phyloP scores from a whole-genome alignment of 192 early-diverging fungal genomes.

The Gonapodya prolifera region DNA sequence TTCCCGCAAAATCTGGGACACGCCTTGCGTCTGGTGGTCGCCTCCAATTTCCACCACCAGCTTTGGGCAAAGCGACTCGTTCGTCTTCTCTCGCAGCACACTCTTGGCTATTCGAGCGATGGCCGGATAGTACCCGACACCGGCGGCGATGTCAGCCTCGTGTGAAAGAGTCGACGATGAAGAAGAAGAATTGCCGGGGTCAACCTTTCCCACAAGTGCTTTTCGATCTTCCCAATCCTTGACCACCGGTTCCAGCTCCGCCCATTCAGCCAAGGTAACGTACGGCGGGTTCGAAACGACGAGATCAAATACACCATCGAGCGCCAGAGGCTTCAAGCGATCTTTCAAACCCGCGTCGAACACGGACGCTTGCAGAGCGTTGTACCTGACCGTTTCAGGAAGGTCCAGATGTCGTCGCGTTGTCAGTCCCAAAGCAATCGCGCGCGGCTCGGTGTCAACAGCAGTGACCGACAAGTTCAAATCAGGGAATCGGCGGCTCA shows the following conservation, averaged over 20 bases:
- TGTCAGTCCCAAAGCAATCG: slow-evolving; percentile 41
- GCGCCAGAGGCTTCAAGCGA: slow-evolving; percentile 5
- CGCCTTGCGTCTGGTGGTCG: slow-evolving; percentile 41
- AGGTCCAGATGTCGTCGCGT: slow-evolving; percentile 8
- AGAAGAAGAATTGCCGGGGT: neutral
- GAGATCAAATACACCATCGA: slow-evolving; percentile 37
- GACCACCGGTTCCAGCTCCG: slow-evolving; percentile 52
- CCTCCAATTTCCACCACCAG: slow-evolving; percentile 79
- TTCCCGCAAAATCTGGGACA: slow-evolving; percentile 27
- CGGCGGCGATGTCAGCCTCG: slow-evolving; percentile 32
- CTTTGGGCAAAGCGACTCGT: slow-evolving; percentile 22
- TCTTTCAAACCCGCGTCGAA: neutral
- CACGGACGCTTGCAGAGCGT: neutral
- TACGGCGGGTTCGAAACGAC: slow-evolving; percentile 92
- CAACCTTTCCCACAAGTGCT: slow-evolving; percentile 41
- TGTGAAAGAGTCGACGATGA: neutral
- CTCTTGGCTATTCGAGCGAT: slow-evolving; percentile 32
- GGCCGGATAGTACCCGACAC: slow-evolving; percentile 38
- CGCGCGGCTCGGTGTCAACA: slow-evolving; percentile 51
- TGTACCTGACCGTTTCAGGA: neutral
- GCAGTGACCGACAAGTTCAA: slow-evolving; percentile 25
- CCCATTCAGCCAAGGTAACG: slow-evolving; percentile 56
- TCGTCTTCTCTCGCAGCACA: slow-evolving; percentile 11
- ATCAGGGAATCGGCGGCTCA: slow-evolving; percentile 25
- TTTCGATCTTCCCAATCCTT: slow-evolving; percentile 73